Conservation (phyloP, 2,329 filamentous ascomycete species). For the Gaeumannomyces tritici region DNA sequence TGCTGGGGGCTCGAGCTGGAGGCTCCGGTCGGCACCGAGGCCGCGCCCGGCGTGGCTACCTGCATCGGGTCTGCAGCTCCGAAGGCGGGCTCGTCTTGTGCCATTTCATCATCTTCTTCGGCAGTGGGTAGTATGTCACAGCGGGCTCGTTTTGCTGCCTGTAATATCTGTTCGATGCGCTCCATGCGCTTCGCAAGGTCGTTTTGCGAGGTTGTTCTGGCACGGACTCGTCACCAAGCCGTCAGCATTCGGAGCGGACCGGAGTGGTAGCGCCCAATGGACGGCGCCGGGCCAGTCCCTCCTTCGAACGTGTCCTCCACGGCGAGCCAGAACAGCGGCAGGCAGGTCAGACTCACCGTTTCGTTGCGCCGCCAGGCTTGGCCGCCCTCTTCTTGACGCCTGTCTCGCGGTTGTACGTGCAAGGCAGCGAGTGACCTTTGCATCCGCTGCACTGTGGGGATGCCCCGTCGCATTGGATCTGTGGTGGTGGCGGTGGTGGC, state of each 20-base stretch:
- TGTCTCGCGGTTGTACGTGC: slow-evolving; percentile 4
- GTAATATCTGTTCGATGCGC: slow-evolving; percentile 3
- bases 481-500: neutral
- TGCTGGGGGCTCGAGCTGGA: neutral
- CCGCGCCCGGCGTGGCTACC: neutral
- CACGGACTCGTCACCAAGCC: neutral
- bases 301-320: neutral
- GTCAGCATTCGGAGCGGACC: neutral
- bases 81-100: neutral
- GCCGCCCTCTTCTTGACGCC: slow-evolving; percentile 2
- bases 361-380: neutral
- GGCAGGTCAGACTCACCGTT: neutral
- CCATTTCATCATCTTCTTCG: neutral
- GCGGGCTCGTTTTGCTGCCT: neutral
- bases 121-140: neutral
- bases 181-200: slow-evolving; percentile 2
- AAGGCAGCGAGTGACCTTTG: slow-evolving; percentile 7
- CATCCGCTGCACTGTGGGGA: slow-evolving; percentile 9
- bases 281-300: neutral
- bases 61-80: neutral
- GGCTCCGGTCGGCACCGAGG: neutral
- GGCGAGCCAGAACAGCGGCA: neutral
- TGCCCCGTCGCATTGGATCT: slow-evolving; percentile 9
- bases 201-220: neutral
- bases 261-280: neutral